Evolutionary conservation across 2,329 filamentous ascomycete genomes (phyloP), one percentile per base, ranked within the genome.

Genomic region (Ophiocordyceps australis): DNA sequence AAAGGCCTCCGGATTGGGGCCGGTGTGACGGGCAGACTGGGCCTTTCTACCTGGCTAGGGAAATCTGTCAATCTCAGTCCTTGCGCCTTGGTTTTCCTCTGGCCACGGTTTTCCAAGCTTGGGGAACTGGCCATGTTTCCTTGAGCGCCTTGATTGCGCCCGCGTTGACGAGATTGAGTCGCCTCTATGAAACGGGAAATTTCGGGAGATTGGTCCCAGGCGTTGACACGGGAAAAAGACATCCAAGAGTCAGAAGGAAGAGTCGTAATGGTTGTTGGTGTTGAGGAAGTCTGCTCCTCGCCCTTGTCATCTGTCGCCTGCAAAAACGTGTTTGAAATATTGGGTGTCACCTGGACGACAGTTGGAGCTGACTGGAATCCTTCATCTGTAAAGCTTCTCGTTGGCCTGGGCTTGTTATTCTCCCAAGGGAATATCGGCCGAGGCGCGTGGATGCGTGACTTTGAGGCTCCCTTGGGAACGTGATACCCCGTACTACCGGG

Each of bases 381-480:
- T 35, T 31, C 15, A 33, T 32, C 14, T 25, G 22, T 35, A 40
- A 85, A 89, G 9, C 73, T 61, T 36, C 80, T 68, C 9, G 66
- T 56, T 5, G 71, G 54, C 38, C 59, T 68, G 9, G 74, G 62
- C 32, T 66, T 67, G 30, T 73, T 56, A 22, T 50, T 53, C 48
- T 98, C 89, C 89, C 89, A 98, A 1, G 89, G 89, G 47, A 98
- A 98, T 25, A 95, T 74, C 4, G 73, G 63, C 24, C 65, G 62
- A 10, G 73, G 65, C 32, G 56, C 65, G 35, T 72, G 58, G 22
- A 62, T 37, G n/a, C 42, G 39, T 14, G 49, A 55, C 24, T 68
- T 61, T 14, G 69, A 68, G 12, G 58, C 57, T 30, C 67, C 62
- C 34, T 62, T 69, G 5, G 83, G 83, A 19, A 91, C 65, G 39